These are phyloP conservation scores for Peniophora sp. DNA, from an alignment of 1,284 basidiomycete genomes.

Conservation along the genomic window DNA sequence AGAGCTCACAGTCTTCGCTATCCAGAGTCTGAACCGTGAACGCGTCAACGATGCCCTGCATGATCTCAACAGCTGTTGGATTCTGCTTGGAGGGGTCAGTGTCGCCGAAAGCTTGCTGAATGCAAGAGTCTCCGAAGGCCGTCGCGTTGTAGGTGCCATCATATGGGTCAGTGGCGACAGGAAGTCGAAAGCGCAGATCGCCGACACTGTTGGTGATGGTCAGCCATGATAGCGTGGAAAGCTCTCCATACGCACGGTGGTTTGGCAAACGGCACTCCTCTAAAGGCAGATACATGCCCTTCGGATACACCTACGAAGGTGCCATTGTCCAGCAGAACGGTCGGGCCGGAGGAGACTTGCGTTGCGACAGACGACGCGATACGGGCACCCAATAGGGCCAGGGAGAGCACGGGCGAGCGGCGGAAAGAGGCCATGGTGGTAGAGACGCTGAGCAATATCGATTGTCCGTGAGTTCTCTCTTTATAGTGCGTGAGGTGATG, in stretches of 20 bases:
- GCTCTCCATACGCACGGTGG: not conserved
- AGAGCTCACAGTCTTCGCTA: not conserved
- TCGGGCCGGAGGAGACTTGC: not conserved
- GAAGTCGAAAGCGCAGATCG: slow-evolving; percentile 4
- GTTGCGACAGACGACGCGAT: too few species aligned
- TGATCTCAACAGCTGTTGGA: not conserved
- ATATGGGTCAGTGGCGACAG: not conserved
- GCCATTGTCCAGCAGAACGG: slow-evolving; percentile 4
- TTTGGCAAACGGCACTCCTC: slow-evolving; percentile 2
- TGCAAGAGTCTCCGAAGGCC: not conserved
- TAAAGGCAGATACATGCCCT: not conserved
- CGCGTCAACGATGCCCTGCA: not conserved
- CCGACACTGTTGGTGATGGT: slow-evolving; percentile 1
- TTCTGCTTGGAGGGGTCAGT: not conserved
- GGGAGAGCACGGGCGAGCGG: too few species aligned
- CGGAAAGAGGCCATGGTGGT: too few species aligned
- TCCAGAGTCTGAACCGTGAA: too few species aligned
- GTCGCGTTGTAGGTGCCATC: slow-evolving; percentile 3
- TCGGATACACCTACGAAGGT: not conserved
- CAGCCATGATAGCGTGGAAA: not conserved
- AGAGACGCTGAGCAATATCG: too few species aligned
- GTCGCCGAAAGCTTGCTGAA: slow-evolving; percentile 1
- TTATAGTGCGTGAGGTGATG: too few species aligned
- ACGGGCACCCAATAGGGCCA: too few species aligned
- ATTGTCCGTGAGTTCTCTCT: too few species aligned